Base-by-base conservation (phyloP, 1,284 basidiomycete genomes). In the Inonotus hispidus region DNA sequence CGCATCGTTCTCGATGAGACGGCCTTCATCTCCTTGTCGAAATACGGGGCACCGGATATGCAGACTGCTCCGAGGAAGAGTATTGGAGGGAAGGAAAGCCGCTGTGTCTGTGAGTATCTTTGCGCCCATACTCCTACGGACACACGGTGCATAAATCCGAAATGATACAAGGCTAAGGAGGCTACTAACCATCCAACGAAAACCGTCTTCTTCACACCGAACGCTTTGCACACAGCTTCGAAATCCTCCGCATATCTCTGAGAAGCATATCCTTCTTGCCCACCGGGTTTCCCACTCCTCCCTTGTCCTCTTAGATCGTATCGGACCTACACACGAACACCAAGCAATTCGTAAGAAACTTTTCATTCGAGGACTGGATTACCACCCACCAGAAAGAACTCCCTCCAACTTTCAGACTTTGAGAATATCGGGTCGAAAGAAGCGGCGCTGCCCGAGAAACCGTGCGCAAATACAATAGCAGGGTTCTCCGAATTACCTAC, bases 91-190 rank as follows among this genome's bases (percentile, higher is more conserved):
- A 62, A 72, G 73, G 49, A 71, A 68, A 27, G 69, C 66, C 45
- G 77, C 64, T 43, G 78, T 70, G 60, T 79, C 77, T 5, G 72
- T 71, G 29, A 73, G 68, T 35, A 72, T 68, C 1, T 69, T 68
- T 21, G 66, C 75, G 74, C 74, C 75, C n/a, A 74, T 64, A 59
- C 61, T 46, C 10, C 37, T 59, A 35, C 16, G 32, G 25, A 7
- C 19, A 13, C 32, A 41, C 23, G 13, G 23, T 11, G 32, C 27
- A 39, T 23, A 16, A 47, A 10, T 39, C 6, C 11, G 27, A n/a
- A 10, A 54, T 53, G 47, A 13, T 8, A n/a, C 1, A 14, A 4
- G 29, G 53, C 2, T 57, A 5, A 13, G 38, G 5, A 23, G 7
- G 8, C 14, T 39, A 63, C 72, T 64, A 63, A 74, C 76, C 77